Conservation (phyloP, 1,284 basidiomycete genomes). For the Austroboletus novae-zelandiae region DNA sequence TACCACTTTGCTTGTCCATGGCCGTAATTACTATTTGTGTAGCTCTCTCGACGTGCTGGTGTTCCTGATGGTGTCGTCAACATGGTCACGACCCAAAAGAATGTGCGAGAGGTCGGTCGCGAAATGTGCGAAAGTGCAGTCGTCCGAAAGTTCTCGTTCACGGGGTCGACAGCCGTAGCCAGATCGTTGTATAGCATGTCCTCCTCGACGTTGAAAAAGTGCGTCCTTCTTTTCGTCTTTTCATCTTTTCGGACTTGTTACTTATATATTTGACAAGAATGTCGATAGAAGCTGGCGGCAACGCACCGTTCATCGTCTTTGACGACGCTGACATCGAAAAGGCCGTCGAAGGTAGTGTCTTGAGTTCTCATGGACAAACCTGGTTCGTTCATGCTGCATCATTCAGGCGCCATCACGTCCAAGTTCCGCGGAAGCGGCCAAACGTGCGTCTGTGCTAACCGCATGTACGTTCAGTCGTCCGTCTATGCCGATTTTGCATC, state of each 20-base stretch:
- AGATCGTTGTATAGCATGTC: conserved; percentile 87
- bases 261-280: conserved; percentile 44
- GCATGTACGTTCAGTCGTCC: conserved; percentile 83
- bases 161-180: conserved; percentile 89
- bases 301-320: conserved; percentile 95
- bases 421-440: conserved; percentile 96
- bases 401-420: conserved; percentile 71
- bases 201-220: conserved; percentile 90
- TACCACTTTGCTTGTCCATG: neutral
- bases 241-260: neutral
- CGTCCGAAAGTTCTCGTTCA: conserved; percentile 92
- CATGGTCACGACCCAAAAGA: conserved; percentile 83
- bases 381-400: neutral
- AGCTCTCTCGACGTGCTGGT: conserved; percentile 85
- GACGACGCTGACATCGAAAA: conserved; percentile 93
- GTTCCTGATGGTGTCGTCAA: conserved; percentile 96
- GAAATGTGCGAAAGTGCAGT: conserved; percentile 74
- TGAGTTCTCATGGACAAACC: neutral
- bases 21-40: neutral
- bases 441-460: conserved; percentile 85
- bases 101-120: conserved; percentile 79
- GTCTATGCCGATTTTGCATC: conserved; percentile 87
- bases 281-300: conserved; percentile 87
- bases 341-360: conserved; percentile 73
- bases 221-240: conserved; percentile 33